Evolutionary conservation across 768 basidiomycete genomes (phyloP), one percentile per base, ranked within the genome.

Genomic region (Leccinellum luteum): DNA sequence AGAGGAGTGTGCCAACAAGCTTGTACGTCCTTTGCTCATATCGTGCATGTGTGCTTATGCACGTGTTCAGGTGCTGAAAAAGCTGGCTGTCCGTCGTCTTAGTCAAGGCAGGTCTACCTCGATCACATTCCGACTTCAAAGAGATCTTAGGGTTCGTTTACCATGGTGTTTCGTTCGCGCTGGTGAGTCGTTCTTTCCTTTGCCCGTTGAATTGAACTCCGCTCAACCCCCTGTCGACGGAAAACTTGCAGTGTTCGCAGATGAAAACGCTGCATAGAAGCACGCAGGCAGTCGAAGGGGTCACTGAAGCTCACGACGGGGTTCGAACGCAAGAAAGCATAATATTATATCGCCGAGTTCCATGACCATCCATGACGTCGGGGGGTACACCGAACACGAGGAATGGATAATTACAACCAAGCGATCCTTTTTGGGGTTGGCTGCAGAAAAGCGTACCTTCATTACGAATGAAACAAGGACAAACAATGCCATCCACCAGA

Each of bases 1-100:
- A 6, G 56, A 48, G 6, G 57, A 89, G 72, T 80, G 76, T 62
- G 74, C 77, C 6, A 89, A 88, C 66, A 89, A 85, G 69, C 78
- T 78, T 59, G 87, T 88, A 60, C 64, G n/a, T n/a, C 48, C 12
- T 41, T 55, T 31, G 47, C 15, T 23, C 19, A n/a, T 28, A 21
- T 57, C 15, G 27, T 9, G 21, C 38, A 41, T 5, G 35, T 28
- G 19, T 51, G 21, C 12, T 17, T 19, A 54, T 17, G 31, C n/a
- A 3, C n/a, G n/a, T 3, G n/a, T 27, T 14, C 27, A 64, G 80
- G 66, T 73, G 43, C 62, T 81, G 25, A 81, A 81, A 68, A 73
- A 70, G 52, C 62, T 72, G 23, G 69, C 76, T 8, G 74, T 73
- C 9, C 70, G 64, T 9, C 68, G 65, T 32, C 71, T 79, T n/a